A percentile compares a stretch with the other conserved stretches of the same genome.
These are phyloP conservation scores for Nicotiana attenuata DNA, from an alignment of 257 asterid species.

Conservation along the genomic window DNA sequence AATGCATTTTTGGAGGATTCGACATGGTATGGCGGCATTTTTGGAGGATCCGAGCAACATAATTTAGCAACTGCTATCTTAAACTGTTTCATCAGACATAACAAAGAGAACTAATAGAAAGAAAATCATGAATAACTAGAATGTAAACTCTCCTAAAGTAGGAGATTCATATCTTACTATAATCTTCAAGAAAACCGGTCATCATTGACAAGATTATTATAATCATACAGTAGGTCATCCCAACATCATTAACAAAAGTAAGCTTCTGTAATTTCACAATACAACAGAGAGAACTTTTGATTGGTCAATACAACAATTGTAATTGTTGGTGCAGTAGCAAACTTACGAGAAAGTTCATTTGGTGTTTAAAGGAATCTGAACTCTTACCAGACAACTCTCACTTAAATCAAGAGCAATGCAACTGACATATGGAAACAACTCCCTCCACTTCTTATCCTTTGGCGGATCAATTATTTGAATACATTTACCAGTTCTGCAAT, in stretches of 20 bases:
- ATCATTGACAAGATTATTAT: not conserved
- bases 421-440: conserved; percentile 51
- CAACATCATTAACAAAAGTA: not conserved
- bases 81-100: too few species aligned
- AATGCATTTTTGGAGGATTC: too few species aligned
- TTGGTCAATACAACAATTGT: not conserved
- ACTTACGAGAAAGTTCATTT: not conserved
- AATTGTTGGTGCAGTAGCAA: not conserved
- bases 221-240: not conserved
- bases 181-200: not conserved
- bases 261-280: not conserved
- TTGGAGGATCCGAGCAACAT: not conserved
- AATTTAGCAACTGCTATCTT: too few species aligned
- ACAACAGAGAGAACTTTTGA: not conserved
- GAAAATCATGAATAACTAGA: too few species aligned
- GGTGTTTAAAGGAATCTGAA: conserved; percentile 2
- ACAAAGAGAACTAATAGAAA: too few species aligned
- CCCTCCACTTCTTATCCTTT: conserved; percentile 40
- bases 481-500: conserved; percentile 93
- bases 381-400: conserved; percentile 97
- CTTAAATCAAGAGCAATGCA: conserved; percentile 89
- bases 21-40: not conserved
- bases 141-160: too few species aligned
- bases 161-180: not conserved
- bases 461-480: conserved; percentile 52